Evolutionary conservation across 1,139 yeast species (phyloP).

Genomic region (Taphrina communis): DNA sequence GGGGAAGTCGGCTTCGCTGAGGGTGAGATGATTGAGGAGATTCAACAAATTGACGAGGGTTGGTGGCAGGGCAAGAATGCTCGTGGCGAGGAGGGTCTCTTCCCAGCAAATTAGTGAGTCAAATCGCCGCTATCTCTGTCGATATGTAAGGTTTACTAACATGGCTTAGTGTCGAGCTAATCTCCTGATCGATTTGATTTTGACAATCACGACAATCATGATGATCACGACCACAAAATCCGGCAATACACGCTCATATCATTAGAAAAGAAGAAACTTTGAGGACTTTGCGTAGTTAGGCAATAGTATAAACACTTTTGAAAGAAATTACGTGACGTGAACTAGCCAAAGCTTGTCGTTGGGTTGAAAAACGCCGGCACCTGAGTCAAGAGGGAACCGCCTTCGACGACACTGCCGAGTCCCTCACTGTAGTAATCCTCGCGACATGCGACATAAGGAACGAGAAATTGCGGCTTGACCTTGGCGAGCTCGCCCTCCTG

Average conservation of each 20-base stretch:
- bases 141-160: background rate
- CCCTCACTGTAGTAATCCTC: conserved; percentile 43
- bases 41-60: conserved; percentile 89
- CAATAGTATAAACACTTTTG: too few relatives aligned
- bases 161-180: conserved; percentile 10
- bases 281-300: too few relatives aligned
- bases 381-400: conserved; percentile 16
- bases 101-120: conserved; percentile 60
- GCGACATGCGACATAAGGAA: conserved; percentile 44
- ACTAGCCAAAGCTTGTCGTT: conserved; percentile 1
- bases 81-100: conserved; percentile 77
- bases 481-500: conserved; percentile 79
- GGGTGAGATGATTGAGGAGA: conserved; percentile 78
- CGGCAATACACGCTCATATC: background rate
- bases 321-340: too few relatives aligned
- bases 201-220: conserved; percentile 2
- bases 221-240: background rate
- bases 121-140: background rate
- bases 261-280: too few relatives aligned
- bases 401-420: conserved; percentile 38
- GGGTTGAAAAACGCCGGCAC: conserved; percentile 14
- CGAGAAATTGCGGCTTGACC: conserved; percentile 67
- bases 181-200: background rate
- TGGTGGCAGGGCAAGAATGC: conserved; percentile 90
- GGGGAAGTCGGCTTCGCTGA: conserved; percentile 84